Conservation (phyloP, 169 alveolate species). For the Fabrea salina region DNA sequence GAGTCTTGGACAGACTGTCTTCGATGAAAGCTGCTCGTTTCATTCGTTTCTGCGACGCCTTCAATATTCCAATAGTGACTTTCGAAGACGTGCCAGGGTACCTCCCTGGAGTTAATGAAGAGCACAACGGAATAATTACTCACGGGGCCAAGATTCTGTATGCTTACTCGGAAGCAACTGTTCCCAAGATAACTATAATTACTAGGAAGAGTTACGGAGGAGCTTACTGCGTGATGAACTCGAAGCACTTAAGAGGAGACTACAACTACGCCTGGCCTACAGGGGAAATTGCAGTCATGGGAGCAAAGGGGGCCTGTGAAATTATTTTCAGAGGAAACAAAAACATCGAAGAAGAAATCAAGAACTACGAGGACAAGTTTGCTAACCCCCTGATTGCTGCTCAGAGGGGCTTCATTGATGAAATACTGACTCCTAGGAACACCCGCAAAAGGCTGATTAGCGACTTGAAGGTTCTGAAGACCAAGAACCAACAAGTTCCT, state of each 20-base stretch:
- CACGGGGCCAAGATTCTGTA: conserved; percentile 60
- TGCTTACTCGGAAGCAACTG: conserved; percentile 64
- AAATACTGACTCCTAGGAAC: conserved; percentile 42
- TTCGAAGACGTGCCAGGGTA: conserved; percentile 63
- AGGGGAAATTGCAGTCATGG: conserved; percentile 68
- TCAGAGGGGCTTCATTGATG: conserved; percentile 53
- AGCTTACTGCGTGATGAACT: conserved; percentile 58
- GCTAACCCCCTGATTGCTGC: conserved; percentile 63
- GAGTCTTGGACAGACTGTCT: conserved; percentile 50
- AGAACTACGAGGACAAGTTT: conserved; percentile 47
- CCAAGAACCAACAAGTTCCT: conserved; percentile 36
- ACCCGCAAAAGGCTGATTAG: conserved; percentile 38
- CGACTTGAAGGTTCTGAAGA: conserved; percentile 33
- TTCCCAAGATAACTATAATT: conserved; percentile 56
- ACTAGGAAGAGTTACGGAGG: conserved; percentile 68
- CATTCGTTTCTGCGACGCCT: conserved; percentile 62
- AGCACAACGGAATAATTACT: conserved; percentile 55
- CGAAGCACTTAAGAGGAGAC: conserved; percentile 48
- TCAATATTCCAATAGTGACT: conserved; percentile 53
- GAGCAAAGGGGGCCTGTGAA: conserved; percentile 69
- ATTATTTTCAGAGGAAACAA: conserved; percentile 63
- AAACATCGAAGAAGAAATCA: conserved; percentile 40
- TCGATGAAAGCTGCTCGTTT: conserved; percentile 60
- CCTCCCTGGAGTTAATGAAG: conserved; percentile 63
- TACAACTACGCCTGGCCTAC: conserved; percentile 70